These are phyloP conservation scores for Glycine latifolia DNA, from an alignment of 306 rosid genomes.

Conservation along the genomic window DNA sequence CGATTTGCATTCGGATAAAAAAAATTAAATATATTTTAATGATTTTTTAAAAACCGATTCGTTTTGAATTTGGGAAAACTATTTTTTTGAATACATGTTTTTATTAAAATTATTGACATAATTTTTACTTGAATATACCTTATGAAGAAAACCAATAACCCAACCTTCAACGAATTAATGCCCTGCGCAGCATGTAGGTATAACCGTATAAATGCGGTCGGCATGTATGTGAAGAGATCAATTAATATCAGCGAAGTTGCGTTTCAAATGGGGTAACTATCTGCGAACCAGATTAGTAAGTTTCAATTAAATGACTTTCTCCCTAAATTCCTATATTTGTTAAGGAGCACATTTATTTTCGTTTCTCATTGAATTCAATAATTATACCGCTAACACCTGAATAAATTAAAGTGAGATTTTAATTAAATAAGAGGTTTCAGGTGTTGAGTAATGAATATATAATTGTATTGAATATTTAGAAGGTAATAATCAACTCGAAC, in stretches of 20 bases:
- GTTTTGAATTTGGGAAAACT: not conserved
- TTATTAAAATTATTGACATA: not conserved
- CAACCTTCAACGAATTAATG: not conserved
- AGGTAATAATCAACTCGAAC: too few relatives aligned
- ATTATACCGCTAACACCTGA: too few relatives aligned
- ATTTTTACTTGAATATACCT: not conserved
- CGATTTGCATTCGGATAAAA: not conserved
- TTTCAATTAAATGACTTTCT: not conserved
- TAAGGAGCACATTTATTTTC: not conserved
- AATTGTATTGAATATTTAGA: too few relatives aligned
- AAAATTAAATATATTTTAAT: not conserved
- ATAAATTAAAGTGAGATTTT: too few relatives aligned
- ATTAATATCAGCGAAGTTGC: conserved; percentile 12
- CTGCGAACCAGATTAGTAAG: not conserved
- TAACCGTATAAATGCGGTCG: not conserved
- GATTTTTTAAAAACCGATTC: not conserved
- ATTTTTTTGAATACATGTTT: not conserved
- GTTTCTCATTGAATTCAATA: too few relatives aligned
- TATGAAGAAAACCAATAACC: not conserved
- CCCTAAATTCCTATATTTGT: too few relatives aligned
- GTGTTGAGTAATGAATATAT: too few relatives aligned
- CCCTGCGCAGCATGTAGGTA: not conserved
- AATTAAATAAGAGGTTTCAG: too few relatives aligned
- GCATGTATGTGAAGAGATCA: not conserved
- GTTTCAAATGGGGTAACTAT: not conserved